These are phyloP conservation scores for Globisporangium uncinulatum DNA, from an alignment of 352 stramenopile species.

Conservation along the genomic window DNA sequence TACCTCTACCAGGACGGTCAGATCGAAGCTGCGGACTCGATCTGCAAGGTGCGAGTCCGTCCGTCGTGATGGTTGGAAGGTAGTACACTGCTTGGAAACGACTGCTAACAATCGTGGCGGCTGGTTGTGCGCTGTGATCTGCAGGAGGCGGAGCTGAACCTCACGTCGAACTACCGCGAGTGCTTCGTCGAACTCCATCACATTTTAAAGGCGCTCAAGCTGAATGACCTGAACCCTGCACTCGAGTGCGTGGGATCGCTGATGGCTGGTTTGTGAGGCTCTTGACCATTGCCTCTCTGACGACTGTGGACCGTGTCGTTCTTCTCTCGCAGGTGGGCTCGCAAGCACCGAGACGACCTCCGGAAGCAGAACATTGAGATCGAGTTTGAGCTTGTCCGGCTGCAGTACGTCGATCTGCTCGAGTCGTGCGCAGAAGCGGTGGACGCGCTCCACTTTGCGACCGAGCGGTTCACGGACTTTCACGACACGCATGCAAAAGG, in stretches of 20 bases:
- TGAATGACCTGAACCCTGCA: constrained; percentile 54
- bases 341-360: constrained; percentile 46
- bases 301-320: constrained; percentile 5
- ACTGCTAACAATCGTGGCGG: too few relatives aligned
- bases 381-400: constrained; percentile 78
- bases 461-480: constrained; percentile 55
- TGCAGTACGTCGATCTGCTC: constrained; percentile 78
- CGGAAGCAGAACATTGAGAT: constrained; percentile 52
- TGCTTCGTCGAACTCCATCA: constrained; percentile 67
- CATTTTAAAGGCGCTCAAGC: constrained; percentile 61
- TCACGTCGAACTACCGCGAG: constrained; percentile 40
- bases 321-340: constrained; percentile 41
- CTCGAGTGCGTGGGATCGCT: constrained; percentile 44
- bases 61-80: too few relatives aligned
- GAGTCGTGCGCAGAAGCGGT: constrained; percentile 59
- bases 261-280: too few relatives aligned
- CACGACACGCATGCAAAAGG: constrained; percentile 55
- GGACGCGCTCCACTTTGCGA: constrained; percentile 63
- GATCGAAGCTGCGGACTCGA: constrained; percentile 58
- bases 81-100: background rate
- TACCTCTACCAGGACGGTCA: constrained; percentile 80
- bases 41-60: constrained; percentile 37
- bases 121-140: constrained; percentile 11
- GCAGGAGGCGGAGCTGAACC: constrained; percentile 54
- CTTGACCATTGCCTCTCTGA: too few relatives aligned